Conservation (phyloP, 768 basidiomycete species). For the Ramaria rubella region DNA sequence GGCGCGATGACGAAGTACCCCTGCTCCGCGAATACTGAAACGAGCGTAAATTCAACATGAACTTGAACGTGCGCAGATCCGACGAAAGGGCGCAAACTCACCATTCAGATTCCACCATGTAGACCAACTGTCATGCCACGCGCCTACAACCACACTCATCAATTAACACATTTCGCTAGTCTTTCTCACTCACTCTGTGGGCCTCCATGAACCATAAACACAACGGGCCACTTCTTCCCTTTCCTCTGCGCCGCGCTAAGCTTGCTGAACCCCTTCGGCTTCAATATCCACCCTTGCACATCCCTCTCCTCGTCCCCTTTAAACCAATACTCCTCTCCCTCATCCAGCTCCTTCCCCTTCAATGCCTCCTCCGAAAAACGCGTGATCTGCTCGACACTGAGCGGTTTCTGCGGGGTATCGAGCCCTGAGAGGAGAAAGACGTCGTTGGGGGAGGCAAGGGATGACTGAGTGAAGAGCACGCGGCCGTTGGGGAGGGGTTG, state of each 20-base stretch:
- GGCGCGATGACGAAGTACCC: slow-evolving; percentile 85
- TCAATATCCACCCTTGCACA: slow-evolving; percentile 82
- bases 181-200: slow-evolving; percentile 38
- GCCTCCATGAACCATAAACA: slow-evolving; percentile 53
- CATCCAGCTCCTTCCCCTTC: slow-evolving; percentile 48
- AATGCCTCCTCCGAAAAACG: slow-evolving; percentile 52
- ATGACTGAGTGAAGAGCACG: slow-evolving; percentile 67
- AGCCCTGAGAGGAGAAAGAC: slow-evolving; percentile 57
- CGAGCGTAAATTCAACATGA: background rate
- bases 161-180: background rate
- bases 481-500: slow-evolving; percentile 53
- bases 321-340: slow-evolving; percentile 85
- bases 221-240: slow-evolving; percentile 60
- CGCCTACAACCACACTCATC: slow-evolving; percentile 31
- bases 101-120: slow-evolving; percentile 90
- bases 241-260: slow-evolving; percentile 31
- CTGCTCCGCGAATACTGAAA: slow-evolving; percentile 69
- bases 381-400: slow-evolving; percentile 53
- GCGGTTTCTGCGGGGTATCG: slow-evolving; percentile 32
- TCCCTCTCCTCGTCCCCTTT: slow-evolving; percentile 66
- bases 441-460: slow-evolving; percentile 75
- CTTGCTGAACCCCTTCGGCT: slow-evolving; percentile 68
- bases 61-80: no score
- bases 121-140: slow-evolving; percentile 90
- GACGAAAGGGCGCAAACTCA: slow-evolving; percentile 24